A percentile compares a stretch with the other conserved stretches of the same genome.
These are phyloP conservation scores for Luffa aegyptiaca DNA, from an alignment of 306 rosid genomes.

Conservation along the genomic window DNA sequence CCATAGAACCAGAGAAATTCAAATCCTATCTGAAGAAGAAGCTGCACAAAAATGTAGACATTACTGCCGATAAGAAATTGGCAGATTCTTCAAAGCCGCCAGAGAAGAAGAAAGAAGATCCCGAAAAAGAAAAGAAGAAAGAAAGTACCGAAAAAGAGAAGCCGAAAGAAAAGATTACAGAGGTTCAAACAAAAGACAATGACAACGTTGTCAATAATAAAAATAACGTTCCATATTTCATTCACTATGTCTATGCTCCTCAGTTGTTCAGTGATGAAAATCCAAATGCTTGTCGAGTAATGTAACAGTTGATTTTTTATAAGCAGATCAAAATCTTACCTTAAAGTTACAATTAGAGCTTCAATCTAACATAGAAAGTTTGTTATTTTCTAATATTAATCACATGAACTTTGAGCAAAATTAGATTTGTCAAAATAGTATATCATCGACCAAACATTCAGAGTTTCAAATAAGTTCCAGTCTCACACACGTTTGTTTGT, in stretches of 20 bases:
- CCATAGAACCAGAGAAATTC: constrained; percentile 53
- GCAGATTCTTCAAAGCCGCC: background rate
- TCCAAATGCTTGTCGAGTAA: constrained; percentile 63
- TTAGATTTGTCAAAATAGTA: too few relatives aligned
- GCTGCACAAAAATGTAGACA: constrained; percentile 55
- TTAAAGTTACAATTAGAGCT: too few relatives aligned
- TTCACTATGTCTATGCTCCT: constrained; percentile 75
- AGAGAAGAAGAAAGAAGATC: background rate
- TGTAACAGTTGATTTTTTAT: background rate
- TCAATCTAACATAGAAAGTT: too few relatives aligned
- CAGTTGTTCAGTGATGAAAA: constrained; percentile 74
- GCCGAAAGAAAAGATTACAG: constrained; percentile 21
- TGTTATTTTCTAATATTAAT: too few relatives aligned
- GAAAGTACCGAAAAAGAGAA: background rate
- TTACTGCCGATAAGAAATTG: constrained; percentile 29
- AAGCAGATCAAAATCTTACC: too few relatives aligned
- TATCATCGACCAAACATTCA: too few relatives aligned
- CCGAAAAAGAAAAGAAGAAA: background rate
- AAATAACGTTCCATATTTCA: constrained; percentile 43
- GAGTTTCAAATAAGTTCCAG: too few relatives aligned
- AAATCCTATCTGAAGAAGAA: constrained; percentile 36
- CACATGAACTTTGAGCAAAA: too few relatives aligned
- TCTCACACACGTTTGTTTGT: too few relatives aligned
- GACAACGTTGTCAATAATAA: background rate
- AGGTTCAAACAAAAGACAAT: constrained; percentile 29